Evolutionary conservation across 345 rosid species (phyloP), one percentile per base, ranked within the genome.

Genomic region (Clausena lansium): DNA sequence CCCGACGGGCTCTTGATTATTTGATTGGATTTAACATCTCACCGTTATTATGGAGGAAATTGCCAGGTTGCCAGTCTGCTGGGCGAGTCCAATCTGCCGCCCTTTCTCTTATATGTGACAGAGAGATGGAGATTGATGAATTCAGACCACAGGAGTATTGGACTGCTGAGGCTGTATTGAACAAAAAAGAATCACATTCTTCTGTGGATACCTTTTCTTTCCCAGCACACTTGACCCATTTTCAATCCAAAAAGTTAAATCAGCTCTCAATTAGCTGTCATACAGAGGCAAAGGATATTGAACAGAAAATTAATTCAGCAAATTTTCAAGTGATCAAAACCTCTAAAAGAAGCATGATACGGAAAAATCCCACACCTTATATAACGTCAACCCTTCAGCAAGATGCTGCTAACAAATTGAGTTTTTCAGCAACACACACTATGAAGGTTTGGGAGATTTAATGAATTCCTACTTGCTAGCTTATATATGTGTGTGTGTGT

Each of bases 31-130:
- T 92, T 84, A 96, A 91, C 75, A 92, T 96, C 75, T 96, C 98
- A 72, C 99, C 98, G 24, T 86, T 96, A 66, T 83, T 96, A 69
- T 96, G 99, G 99, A 90, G 93, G 89, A 96, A 92, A 82, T 84
- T 96, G 79, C 99, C 99, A 1, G 98, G 98, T 77, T 96, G 99
- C 84, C 98, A 88, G 35, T 96, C 99, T 80, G 98, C 98, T 47
- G 99, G 99, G 45, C 89, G 99, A 77, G 99, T 96, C 83, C 99
- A 96, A 77, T 96, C 99, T 82, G 97, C 98, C 82, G 99, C 99
- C 52, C 79, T 96, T 76, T 87, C 95, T 79, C 97, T 96, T 78
- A 79, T 92, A 79, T 92, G 93, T 86, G 99, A 94, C 80, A 88
- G 97, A 85, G 99, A 96, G 88, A 83, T 81, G 82, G 98, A 96